Evolutionary conservation across 2,329 filamentous ascomycete genomes (phyloP).

Genomic region (Monilinia laxa): DNA sequence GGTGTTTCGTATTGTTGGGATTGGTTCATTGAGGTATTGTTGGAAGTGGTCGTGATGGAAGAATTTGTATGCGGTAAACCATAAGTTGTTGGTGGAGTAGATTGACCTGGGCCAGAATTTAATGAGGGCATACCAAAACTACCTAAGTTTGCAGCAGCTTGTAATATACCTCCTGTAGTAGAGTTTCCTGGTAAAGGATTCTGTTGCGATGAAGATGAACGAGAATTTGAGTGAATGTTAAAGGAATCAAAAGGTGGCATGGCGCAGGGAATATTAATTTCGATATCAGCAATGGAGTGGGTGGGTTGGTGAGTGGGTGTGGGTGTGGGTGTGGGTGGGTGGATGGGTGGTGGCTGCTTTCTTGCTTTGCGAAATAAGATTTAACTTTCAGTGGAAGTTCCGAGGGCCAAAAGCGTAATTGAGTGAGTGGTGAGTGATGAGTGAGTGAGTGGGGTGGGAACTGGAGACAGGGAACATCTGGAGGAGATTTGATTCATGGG

Average conservation of each 20-base stretch:
- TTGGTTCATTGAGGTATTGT: constrained; percentile 44
- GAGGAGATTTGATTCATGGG: too few relatives aligned
- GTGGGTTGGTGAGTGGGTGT: not conserved
- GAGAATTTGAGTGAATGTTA: constrained; percentile 29
- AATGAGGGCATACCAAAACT: constrained; percentile 37
- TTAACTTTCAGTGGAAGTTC: too few relatives aligned
- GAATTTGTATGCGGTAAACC: constrained; percentile 30
- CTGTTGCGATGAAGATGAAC: constrained; percentile 31
- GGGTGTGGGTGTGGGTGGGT: too few relatives aligned
- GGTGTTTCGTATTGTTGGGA: constrained; percentile 51
- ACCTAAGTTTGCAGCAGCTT: constrained; percentile 38
- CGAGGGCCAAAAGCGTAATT: too few relatives aligned
- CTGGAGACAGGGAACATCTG: too few relatives aligned
- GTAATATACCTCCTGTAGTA: constrained; percentile 35
- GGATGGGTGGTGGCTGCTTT: too few relatives aligned
- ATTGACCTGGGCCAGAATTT: constrained; percentile 38
- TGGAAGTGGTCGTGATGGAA: constrained; percentile 30
- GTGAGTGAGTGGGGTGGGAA: too few relatives aligned
- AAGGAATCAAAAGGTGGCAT: constrained; percentile 29
- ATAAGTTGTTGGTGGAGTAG: constrained; percentile 37
- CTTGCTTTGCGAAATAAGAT: too few relatives aligned
- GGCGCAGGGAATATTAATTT: not conserved
- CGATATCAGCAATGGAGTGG: too few relatives aligned
- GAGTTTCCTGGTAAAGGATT: constrained; percentile 30
- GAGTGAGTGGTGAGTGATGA: too few relatives aligned